A percentile compares a stretch with the other conserved stretches of the same genome.
phyloP scores from a whole-genome alignment of 106 monocot genomes.

The Dendrobium chrysotoxum region DNA sequence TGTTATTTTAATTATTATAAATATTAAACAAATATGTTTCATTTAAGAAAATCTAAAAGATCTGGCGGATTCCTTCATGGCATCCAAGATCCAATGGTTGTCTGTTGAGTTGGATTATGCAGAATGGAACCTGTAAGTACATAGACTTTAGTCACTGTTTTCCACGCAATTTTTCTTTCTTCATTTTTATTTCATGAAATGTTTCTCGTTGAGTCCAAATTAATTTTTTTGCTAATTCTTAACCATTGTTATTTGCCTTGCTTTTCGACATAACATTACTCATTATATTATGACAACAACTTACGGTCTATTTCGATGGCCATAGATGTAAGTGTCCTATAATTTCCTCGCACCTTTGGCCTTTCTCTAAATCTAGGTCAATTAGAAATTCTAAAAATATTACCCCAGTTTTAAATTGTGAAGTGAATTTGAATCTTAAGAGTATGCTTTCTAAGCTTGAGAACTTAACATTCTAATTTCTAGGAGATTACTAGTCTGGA shows the following conservation, averaged over 20 bases:
- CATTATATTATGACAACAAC: no score
- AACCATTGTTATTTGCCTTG: neutral
- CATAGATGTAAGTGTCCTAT: neutral
- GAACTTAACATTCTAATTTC: constrained; percentile 8
- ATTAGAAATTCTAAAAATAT: constrained; percentile 1
- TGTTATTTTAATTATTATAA: neutral
- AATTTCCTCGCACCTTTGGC: neutral
- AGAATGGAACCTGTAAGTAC: neutral
- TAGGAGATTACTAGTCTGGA: constrained; percentile 79
- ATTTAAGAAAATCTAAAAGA: neutral
- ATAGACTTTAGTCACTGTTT: neutral
- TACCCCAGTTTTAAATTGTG: neutral
- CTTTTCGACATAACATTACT: no score
- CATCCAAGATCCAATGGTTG: neutral
- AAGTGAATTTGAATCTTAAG: neutral
- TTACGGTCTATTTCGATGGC: no score
- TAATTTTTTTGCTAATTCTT: neutral
- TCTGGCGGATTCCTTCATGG: neutral
- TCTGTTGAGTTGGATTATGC: neutral
- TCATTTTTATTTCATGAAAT: neutral
- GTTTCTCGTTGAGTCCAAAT: neutral
- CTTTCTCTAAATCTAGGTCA: neutral
- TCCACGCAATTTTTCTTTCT: neutral
- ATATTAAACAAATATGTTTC: neutral
- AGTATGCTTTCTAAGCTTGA: neutral